Conservation (phyloP, 2,329 filamentous ascomycete genomes). For the Pseudofabraea citricarpa region DNA sequence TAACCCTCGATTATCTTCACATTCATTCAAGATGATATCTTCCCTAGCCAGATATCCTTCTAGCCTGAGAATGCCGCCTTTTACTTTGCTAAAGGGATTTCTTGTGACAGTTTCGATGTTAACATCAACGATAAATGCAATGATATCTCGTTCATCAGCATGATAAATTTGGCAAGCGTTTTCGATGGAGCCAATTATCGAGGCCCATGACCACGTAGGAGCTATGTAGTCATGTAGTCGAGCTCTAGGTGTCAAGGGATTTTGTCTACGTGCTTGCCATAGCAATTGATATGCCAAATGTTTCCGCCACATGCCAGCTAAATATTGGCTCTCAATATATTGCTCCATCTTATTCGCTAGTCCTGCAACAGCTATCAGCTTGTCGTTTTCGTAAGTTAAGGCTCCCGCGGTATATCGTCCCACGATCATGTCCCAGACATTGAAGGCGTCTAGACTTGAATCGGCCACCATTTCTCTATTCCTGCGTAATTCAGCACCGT, state of each 20-base stretch:
- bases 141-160: no score
- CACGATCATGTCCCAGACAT: not conserved
- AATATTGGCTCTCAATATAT: not conserved
- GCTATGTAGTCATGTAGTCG: not conserved
- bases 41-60: no score
- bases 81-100: no score
- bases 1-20: no score
- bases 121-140: no score
- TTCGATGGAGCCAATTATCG: no score
- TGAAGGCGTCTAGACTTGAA: not conserved
- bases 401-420: not conserved
- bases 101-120: no score
- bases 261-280: not conserved
- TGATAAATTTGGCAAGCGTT: no score
- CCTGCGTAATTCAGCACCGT: not conserved
- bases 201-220: not conserved
- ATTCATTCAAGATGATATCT: no score
- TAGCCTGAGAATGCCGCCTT: no score
- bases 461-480: not conserved
- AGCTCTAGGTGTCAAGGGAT: no score
- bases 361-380: not conserved
- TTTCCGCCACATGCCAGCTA: not conserved
- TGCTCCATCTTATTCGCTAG: not conserved
- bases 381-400: not conserved
- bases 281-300: not conserved